Base-by-base conservation (phyloP, 345 rosid species). In the Combretum micranthum region DNA sequence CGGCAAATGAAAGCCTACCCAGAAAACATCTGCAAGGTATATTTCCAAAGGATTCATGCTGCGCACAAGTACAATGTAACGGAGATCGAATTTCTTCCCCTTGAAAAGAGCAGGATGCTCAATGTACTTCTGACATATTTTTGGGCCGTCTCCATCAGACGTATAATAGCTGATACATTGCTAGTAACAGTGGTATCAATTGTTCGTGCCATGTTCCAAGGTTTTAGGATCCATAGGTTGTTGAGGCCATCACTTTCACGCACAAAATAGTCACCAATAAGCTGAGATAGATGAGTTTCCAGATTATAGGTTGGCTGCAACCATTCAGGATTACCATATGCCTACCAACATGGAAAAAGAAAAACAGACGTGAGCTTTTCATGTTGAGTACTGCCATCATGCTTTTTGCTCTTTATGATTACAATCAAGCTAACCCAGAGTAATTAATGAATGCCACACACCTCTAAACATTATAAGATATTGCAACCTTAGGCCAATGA, bases 141-240 rank as follows among this genome's bases (percentile, higher is more conserved):
- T 92, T 12, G 98, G 98, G 50, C 98, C 98, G 98, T 92, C 82
- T 92, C 98, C 88, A 92, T 88, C 71, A 88, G 75, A 23, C 98
- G 92, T 75, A 92, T 84, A 67, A 88, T 77, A 46, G 88, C 90
- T 63, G 92, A 70, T 71, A 86, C 62, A 67, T 82, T 80, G 55
- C 75, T 86, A 4, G 84, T 91, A 60, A 91, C 86, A 63, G 88
- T 82, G 50, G 98, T 91, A 71, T 91, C 98, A 52, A 91, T 84
- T 20, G 98, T 86, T 44, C 98, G 82, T 21, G 98, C 98, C 98
- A 91, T 91, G 70, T 91, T 91, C 98, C 96, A 91, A 23, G 98
- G 98, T 74, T 88, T 91, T 74, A 88, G 80, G 73, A 91, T 91
- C 96, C 98, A 91, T 11, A 91, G 64, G 67, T 91, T 88, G 78